A percentile compares a stretch with the other conserved stretches of the same genome.
Conservation (phyloP, 495 filamentous ascomycete species). For the Cenococcum geophilum region DNA sequence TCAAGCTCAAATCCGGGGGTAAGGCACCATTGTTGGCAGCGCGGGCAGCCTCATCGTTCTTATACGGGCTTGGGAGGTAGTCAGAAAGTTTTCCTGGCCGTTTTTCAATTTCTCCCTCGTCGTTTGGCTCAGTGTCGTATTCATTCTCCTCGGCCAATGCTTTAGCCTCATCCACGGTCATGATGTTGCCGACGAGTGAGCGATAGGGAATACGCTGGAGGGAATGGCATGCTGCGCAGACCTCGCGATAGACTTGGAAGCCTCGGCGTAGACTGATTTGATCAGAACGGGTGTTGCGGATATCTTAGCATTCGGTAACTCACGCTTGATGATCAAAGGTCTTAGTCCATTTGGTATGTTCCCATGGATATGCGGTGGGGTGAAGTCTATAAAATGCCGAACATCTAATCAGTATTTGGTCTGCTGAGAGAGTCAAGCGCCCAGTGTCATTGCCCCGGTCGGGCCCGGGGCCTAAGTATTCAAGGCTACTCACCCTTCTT, state of each 20-base stretch:
- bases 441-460: slow-evolving; percentile 12
- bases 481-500: slow-evolving; percentile 72
- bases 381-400: slow-evolving; percentile 61
- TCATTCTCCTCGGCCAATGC: slow-evolving; percentile 94
- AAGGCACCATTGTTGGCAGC: slow-evolving; percentile 97
- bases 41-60: slow-evolving; percentile 97
- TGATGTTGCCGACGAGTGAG: slow-evolving; percentile 76
- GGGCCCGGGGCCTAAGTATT: slow-evolving; percentile 1
- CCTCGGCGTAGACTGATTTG: slow-evolving; percentile 80
- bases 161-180: slow-evolving; percentile 98
- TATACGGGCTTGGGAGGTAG: slow-evolving; percentile 91
- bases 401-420: slow-evolving; percentile 1
- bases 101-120: slow-evolving; percentile 96
- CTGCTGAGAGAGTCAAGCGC: slow-evolving; percentile 13
- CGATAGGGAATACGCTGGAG: slow-evolving; percentile 91
- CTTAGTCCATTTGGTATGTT: slow-evolving; percentile 79
- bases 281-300: neutral
- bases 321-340: slow-evolving; percentile 97
- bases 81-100: slow-evolving; percentile 97
- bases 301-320: slow-evolving; percentile 38
- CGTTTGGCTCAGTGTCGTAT: slow-evolving; percentile 97
- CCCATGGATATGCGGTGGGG: slow-evolving; percentile 89
- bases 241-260: slow-evolving; percentile 99
- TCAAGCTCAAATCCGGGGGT: slow-evolving; percentile 94
- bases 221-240: slow-evolving; percentile 96